These are phyloP conservation scores for Sicyos baderoa DNA, from an alignment of 306 rosid species.

Conservation along the genomic window DNA sequence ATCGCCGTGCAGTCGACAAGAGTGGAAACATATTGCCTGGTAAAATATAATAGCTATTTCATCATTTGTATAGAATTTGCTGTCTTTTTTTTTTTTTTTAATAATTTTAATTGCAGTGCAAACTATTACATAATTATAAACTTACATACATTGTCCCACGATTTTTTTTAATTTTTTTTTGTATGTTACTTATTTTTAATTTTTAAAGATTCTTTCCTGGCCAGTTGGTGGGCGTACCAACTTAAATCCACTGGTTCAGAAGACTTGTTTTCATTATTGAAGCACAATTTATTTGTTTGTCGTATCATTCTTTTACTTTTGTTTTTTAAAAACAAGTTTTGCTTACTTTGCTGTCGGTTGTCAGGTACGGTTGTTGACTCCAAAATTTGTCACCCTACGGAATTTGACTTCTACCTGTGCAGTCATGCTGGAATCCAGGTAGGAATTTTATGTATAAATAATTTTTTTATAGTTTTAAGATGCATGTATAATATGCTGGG, in stretches of 20 bases:
- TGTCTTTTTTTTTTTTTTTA: too few relatives aligned
- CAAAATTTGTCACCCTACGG: constrained; percentile 89
- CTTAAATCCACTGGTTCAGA: background rate
- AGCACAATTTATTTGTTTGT: background rate
- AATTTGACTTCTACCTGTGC: constrained; percentile 86
- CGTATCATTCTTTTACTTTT: background rate
- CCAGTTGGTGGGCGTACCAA: background rate
- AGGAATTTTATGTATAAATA: background rate
- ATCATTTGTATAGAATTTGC: background rate
- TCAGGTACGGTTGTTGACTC: constrained; percentile 96
- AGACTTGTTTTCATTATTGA: background rate
- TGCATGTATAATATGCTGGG: background rate
- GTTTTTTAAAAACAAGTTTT: background rate
- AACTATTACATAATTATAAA: background rate
- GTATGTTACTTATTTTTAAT: too few relatives aligned
- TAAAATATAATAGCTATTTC: constrained; percentile 11
- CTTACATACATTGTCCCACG: background rate
- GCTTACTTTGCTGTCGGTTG: constrained; percentile 2
- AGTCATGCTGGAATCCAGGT: constrained; percentile 98
- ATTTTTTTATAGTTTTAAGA: background rate
- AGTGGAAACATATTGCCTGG: constrained; percentile 98
- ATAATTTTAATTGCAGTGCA: too few relatives aligned
- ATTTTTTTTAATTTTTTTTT: background rate
- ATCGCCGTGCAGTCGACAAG: constrained; percentile 51
- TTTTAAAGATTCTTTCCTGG: background rate